Conservation (phyloP, 805 yeast genomes). For the Ogataea methylovora region DNA sequence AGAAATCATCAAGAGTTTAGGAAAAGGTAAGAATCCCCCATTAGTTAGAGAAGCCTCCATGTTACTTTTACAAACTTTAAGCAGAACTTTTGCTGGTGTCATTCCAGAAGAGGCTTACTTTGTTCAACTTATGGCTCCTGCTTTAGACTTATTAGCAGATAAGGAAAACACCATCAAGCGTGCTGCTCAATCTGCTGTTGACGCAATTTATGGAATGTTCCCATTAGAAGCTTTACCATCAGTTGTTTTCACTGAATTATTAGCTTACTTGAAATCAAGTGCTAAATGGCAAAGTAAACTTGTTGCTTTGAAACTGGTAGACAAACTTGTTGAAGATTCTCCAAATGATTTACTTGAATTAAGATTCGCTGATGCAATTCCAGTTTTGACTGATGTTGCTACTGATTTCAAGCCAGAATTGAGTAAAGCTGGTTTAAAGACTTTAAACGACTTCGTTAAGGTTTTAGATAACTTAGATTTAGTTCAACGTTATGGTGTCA, state of each 20-base stretch:
- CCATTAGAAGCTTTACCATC: slow-evolving; percentile 75
- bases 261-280: slow-evolving; percentile 62
- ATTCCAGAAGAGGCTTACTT: slow-evolving; percentile 74
- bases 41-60: slow-evolving; percentile 72
- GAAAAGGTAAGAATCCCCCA: slow-evolving; percentile 68
- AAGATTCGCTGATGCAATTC: slow-evolving; percentile 71
- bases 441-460: slow-evolving; percentile 64
- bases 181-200: slow-evolving; percentile 76
- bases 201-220: slow-evolving; percentile 58
- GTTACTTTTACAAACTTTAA: slow-evolving; percentile 47
- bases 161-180: slow-evolving; percentile 82
- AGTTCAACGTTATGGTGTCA: slow-evolving; percentile 74
- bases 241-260: slow-evolving; percentile 53
- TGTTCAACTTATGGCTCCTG: slow-evolving; percentile 50
- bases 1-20: slow-evolving; percentile 56
- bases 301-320: slow-evolving; percentile 69
- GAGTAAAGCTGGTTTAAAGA: slow-evolving; percentile 73
- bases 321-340: slow-evolving; percentile 66
- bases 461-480: slow-evolving; percentile 90
- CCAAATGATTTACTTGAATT: slow-evolving; percentile 83
- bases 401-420: slow-evolving; percentile 97
- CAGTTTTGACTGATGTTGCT: slow-evolving; percentile 79
- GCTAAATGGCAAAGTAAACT: slow-evolving; percentile 93
- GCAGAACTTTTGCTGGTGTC: slow-evolving; percentile 54
- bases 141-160: slow-evolving; percentile 72